These are phyloP conservation scores for Naumovozyma dairenensis DNA, from an alignment of 805 yeast genomes.

Conservation along the genomic window DNA sequence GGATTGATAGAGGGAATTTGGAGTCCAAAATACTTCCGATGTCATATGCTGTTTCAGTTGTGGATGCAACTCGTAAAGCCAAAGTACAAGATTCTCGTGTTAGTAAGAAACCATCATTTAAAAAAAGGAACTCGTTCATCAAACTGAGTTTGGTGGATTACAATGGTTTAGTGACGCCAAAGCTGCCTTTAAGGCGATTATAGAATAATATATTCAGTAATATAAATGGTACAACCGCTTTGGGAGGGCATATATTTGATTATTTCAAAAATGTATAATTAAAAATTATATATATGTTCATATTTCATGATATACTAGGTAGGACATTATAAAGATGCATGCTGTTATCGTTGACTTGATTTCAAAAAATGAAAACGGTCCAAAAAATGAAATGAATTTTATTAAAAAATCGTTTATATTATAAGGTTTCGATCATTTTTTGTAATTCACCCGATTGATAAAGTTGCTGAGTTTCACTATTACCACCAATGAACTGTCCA, in stretches of 20 bases:
- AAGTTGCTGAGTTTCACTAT: slow-evolving; percentile 76
- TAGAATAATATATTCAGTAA: no score
- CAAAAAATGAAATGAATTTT: no score
- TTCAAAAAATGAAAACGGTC: no score
- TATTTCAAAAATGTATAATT: no score
- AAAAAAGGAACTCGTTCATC: slow-evolving; percentile 18
- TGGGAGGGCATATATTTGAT: no score
- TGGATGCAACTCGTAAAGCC: not conserved
- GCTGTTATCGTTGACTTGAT: no score
- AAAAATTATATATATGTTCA: no score
- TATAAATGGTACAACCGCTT: no score
- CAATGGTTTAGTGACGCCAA: slow-evolving; percentile 17
- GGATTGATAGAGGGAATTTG: slow-evolving; percentile 16
- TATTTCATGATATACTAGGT: no score
- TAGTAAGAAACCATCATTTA: not conserved
- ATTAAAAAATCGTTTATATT: no score
- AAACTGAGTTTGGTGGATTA: slow-evolving; percentile 27
- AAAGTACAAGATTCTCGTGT: not conserved
- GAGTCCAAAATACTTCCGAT: slow-evolving; percentile 23
- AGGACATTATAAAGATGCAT: not conserved
- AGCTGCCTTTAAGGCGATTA: slow-evolving; percentile 17
- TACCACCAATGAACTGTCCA: slow-evolving; percentile 92
- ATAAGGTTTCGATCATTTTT: slow-evolving; percentile 24
- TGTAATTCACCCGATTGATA: slow-evolving; percentile 51
- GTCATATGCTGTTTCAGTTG: slow-evolving; percentile 11